Evolutionary conservation across 495 filamentous ascomycete genomes (phyloP).

Genomic region (Talaromyces liani): DNA sequence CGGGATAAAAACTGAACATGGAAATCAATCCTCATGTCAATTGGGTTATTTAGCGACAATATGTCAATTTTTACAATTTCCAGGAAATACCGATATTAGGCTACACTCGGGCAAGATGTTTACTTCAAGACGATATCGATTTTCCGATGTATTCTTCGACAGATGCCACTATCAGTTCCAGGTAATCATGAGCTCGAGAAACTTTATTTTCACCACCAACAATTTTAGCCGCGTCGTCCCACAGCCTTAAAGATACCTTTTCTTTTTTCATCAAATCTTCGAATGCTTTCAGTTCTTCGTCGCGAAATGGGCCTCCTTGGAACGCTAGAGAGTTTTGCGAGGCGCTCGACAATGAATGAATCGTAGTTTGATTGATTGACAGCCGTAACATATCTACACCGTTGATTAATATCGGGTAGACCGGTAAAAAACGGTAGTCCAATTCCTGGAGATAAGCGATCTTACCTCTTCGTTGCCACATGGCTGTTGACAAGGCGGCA

Average conservation of each 20-base stretch:
- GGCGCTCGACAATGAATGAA: constrained; percentile 27
- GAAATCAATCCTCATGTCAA: too few relatives aligned
- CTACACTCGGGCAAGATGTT: neutral
- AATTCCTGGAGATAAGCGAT: neutral
- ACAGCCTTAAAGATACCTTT: constrained; percentile 32
- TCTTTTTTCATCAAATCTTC: constrained; percentile 28
- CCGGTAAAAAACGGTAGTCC: neutral
- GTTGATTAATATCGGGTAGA: neutral
- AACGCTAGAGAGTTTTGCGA: constrained; percentile 32
- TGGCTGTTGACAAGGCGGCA: constrained; percentile 33
- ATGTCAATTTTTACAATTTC: too few relatives aligned
- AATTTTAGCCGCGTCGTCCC: constrained; percentile 38
- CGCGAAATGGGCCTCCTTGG: constrained; percentile 37
- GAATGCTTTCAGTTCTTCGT: constrained; percentile 21
- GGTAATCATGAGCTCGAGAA: constrained; percentile 22
- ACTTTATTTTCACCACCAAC: constrained; percentile 22
- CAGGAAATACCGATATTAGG: neutral
- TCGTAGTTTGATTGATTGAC: constrained; percentile 29
- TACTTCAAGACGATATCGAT: neutral
- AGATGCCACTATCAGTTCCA: constrained; percentile 23
- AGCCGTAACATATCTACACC: constrained; percentile 29
- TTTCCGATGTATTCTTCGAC: too few relatives aligned
- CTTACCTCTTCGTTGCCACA: constrained; percentile 38
- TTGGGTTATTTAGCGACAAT: too few relatives aligned
- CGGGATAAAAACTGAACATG: too few relatives aligned